These are phyloP conservation scores for Paramecium biaurelia DNA, from an alignment of 73 alveolate genomes.

Conservation along the genomic window DNA sequence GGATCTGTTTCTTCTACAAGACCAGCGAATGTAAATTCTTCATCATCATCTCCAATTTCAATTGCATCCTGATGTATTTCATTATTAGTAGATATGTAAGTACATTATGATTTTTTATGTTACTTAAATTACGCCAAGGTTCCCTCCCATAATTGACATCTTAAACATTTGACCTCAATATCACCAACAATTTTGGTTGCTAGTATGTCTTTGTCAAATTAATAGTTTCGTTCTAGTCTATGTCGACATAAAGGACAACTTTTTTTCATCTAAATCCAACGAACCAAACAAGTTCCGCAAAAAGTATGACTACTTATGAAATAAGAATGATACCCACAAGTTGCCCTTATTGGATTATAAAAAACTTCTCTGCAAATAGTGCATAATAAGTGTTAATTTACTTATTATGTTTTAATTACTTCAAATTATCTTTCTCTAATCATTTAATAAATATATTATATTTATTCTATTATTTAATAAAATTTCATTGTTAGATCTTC, in stretches of 20 bases:
- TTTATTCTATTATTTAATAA: not conserved
- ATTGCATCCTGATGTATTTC: not conserved
- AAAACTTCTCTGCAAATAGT: not conserved
- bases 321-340: not conserved
- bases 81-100: not conserved
- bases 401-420: not conserved
- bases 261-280: constrained; percentile 1
- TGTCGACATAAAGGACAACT: constrained; percentile 9
- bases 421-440: constrained; percentile 1
- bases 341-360: not conserved
- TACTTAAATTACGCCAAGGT: not conserved
- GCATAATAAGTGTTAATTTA: not conserved
- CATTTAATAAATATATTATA: not conserved
- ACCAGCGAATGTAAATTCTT: not conserved
- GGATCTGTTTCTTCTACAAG: not conserved
- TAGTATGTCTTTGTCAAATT: not conserved
- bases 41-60: constrained; percentile 1
- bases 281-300: constrained; percentile 9
- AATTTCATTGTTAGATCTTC: not conserved
- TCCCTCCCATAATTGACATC: constrained; percentile 18
- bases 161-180: not conserved
- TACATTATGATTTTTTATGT: constrained; percentile 5
- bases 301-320: not conserved
- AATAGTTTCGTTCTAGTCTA: not conserved
- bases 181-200: not conserved